phyloP scores from a whole-genome alignment of 108 stramenopile species.

The Nannochloropsis oceanica region DNA sequence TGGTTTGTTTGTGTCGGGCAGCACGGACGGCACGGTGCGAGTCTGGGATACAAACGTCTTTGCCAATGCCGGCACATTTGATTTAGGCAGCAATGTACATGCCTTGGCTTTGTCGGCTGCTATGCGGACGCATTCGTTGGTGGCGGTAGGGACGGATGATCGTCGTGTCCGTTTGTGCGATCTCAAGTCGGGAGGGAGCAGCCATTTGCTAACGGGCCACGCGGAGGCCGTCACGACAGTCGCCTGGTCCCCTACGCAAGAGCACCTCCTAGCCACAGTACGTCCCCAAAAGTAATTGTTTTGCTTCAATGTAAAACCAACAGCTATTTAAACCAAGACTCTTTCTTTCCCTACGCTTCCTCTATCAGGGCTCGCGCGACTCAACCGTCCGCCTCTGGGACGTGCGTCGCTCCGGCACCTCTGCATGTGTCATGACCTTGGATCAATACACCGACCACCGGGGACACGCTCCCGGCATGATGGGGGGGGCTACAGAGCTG shows the following conservation, averaged over 20 bases:
- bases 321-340: background rate
- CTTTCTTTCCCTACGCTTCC: background rate
- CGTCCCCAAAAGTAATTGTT: background rate
- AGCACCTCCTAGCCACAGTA: slow-evolving; percentile 15
- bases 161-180: slow-evolving; percentile 19
- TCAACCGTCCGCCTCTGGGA: slow-evolving; percentile 17
- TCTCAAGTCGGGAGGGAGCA: slow-evolving; percentile 12
- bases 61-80: background rate
- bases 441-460: slow-evolving; percentile 9
- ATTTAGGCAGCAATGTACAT: background rate
- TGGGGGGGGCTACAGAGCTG: background rate
- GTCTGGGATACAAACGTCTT: slow-evolving; percentile 25
- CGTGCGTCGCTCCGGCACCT: slow-evolving; percentile 24
- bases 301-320: background rate
- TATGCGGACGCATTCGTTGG: background rate
- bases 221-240: slow-evolving; percentile 9
- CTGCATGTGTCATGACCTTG: slow-evolving; percentile 20
- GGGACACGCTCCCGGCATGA: background rate
- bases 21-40: slow-evolving; percentile 15
- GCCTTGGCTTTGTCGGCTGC: slow-evolving; percentile 5
- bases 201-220: slow-evolving; percentile 18
- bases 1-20: slow-evolving; percentile 17
- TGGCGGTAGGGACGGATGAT: slow-evolving; percentile 8
- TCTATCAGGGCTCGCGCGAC: background rate
- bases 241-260: slow-evolving; percentile 12